Evolutionary conservation across 345 rosid species (phyloP).

Genomic region (Nasturtium officinale): DNA sequence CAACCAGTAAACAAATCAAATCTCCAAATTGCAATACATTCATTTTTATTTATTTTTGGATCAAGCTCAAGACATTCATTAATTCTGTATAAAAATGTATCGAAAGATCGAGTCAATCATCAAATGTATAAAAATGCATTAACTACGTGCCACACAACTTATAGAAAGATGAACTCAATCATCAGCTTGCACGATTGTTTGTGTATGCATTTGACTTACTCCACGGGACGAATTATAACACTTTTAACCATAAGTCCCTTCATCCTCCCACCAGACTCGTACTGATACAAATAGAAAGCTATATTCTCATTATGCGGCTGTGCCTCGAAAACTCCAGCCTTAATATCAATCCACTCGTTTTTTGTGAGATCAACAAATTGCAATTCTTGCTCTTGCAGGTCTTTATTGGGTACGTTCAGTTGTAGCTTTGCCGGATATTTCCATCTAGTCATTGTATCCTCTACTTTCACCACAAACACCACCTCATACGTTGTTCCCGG

Average conservation of each 20-base stretch:
- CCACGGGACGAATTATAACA: slow-evolving; percentile 46
- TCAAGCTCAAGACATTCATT: no score
- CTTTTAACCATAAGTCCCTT: slow-evolving; percentile 57
- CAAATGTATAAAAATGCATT: no score
- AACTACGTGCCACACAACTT: no score
- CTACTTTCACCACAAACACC: background rate
- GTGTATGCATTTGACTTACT: background rate
- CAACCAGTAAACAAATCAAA: no score
- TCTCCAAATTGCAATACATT: no score
- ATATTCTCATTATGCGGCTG: slow-evolving; percentile 22
- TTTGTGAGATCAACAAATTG: slow-evolving; percentile 29
- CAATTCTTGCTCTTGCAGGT: background rate
- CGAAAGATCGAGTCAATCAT: no score
- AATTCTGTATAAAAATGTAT: no score
- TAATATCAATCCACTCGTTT: slow-evolving; percentile 54
- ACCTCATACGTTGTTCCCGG: slow-evolving; percentile 8
- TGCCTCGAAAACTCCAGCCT: slow-evolving; percentile 46
- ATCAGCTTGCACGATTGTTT: no score
- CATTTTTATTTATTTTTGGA: no score
- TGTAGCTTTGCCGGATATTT: slow-evolving; percentile 43
- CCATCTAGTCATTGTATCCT: slow-evolving; percentile 46
- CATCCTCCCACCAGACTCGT: slow-evolving; percentile 38
- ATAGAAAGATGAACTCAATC: no score
- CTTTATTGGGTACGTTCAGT: slow-evolving; percentile 12
- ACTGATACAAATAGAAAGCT: slow-evolving; percentile 50